Conservation (phyloP, 2,329 filamentous ascomycete genomes). For the Talaromyces amestolkiae region DNA sequence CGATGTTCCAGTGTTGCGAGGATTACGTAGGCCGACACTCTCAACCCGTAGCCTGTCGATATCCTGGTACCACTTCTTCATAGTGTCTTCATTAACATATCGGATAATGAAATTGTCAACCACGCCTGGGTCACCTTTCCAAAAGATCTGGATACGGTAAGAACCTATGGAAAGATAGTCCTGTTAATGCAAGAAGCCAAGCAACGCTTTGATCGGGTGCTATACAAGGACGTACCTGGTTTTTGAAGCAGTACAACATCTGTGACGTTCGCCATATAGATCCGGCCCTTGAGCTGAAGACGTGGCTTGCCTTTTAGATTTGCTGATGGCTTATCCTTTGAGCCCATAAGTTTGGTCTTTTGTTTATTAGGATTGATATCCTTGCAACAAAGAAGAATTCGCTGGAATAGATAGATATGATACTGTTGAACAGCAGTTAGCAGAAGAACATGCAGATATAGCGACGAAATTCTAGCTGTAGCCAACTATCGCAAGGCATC, state of each 20-base stretch:
- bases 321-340: constrained; percentile 67
- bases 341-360: constrained; percentile 60
- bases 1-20: constrained; percentile 54
- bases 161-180: constrained; percentile 59
- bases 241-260: constrained; percentile 86
- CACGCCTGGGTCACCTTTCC: constrained; percentile 93
- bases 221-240: constrained; percentile 62
- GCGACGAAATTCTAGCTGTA: background rate
- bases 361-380: constrained; percentile 82
- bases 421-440: constrained; percentile 58
- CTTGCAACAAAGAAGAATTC: constrained; percentile 94
- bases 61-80: constrained; percentile 86
- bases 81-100: constrained; percentile 84
- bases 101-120: constrained; percentile 96
- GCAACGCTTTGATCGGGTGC: background rate
- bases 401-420: constrained; percentile 95
- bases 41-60: constrained; percentile 70
- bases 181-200: background rate
- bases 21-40: constrained; percentile 55
- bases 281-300: constrained; percentile 90
- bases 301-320: constrained; percentile 72
- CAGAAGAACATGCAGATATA: constrained; percentile 19
- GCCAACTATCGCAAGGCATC: background rate
- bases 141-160: constrained; percentile 96
- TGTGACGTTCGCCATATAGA: constrained; percentile 99